A percentile compares a stretch with the other conserved stretches of the same genome.
Evolutionary conservation across 2,329 filamentous ascomycete genomes (phyloP).

Genomic region (Colletotrichum cuscutae): DNA sequence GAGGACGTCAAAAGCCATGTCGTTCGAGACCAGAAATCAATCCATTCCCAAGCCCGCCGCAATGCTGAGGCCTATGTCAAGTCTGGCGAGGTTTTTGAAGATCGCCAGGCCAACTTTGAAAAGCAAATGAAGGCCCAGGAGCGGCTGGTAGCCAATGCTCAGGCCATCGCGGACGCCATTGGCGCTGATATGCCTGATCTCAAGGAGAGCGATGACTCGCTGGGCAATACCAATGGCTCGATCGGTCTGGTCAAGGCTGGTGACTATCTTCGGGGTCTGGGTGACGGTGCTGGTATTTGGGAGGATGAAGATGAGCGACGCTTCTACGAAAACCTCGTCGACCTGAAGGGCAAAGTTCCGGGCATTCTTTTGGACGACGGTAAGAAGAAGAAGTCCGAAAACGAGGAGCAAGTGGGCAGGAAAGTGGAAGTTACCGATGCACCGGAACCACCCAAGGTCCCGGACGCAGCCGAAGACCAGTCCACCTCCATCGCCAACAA

Average conservation of each 20-base stretch:
- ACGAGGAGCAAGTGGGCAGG: constrained; percentile 85
- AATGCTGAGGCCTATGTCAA: constrained; percentile 99
- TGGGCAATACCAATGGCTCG: constrained; percentile 74
- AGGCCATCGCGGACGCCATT: constrained; percentile 88
- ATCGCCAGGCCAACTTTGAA: constrained; percentile 95
- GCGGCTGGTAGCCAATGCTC: constrained; percentile 88
- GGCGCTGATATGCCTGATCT: constrained; percentile 94
- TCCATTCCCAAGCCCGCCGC: constrained; percentile 86
- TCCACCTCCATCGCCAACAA: constrained; percentile 98
- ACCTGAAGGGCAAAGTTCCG: constrained; percentile 95
- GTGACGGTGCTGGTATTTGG: constrained; percentile 95
- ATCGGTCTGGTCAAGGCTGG: constrained; percentile 95
- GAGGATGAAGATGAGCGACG: constrained; percentile 97
- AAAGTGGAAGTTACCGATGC: constrained; percentile 69
- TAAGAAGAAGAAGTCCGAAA: constrained; percentile 91
- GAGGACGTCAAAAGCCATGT: constrained; percentile 93
- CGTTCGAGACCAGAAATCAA: constrained; percentile 89
- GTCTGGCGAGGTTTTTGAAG: constrained; percentile 97
- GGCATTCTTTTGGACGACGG: constrained; percentile 91
- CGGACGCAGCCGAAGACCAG: constrained; percentile 76
- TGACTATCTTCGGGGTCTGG: constrained; percentile 90
- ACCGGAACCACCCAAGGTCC: constrained; percentile 59
- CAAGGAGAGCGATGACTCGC: constrained; percentile 80
- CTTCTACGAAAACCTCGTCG: constrained; percentile 97
- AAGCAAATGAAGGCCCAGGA: constrained; percentile 94